Evolutionary conservation across 108 stramenopile genomes (phyloP), one percentile per base, ranked within the genome.

Genomic region (Skeletonema potamos): DNA sequence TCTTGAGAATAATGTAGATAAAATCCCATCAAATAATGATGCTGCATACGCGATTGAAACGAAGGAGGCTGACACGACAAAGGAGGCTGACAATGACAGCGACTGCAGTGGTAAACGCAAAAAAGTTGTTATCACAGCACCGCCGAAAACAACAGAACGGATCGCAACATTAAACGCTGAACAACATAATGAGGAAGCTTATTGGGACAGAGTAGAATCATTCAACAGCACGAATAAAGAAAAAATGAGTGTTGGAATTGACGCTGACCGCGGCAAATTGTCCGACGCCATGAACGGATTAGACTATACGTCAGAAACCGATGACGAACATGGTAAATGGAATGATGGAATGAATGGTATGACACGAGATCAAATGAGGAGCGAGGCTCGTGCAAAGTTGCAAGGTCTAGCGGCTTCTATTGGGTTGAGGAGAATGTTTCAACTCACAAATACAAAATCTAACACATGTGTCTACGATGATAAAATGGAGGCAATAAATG

Each of bases 381-480:
- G 28, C n/a, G 78, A 79, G 62, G 78, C 71, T 6, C 66, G 54
- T 37, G 78, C 71, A n/a, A 68, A 66, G 51, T 61, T 66, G 54
- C 70, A 64, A 15, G 78, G 71, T 13, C 15, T 26, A 15, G 64
- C 54, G 27, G 63, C 66, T 26, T 37, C 26, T 4, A 32, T 79
- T 22, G 78, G 78, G 2, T 26, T 68, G 6, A 22, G 78, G 29
- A 41, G 71, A 17, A 64, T 72, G 78, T 78, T 78, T 44, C 20
- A 44, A 27, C 44, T 4, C 22, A 10, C 29, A 32, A 48, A n/a
- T 59, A 29, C 15, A 43, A 33, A 11, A 30, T 34, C 48, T 30
- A 51, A 58, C 10, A 44, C 48, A 32, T 59, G 61, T 33, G 34
- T 26, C 6, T 79, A 68, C 55, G 58, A 56, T 41, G 58, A 66